Evolutionary conservation across 768 basidiomycete species (phyloP), one percentile per base, ranked within the genome.

Genomic region (Ephemerocybe angulata): DNA sequence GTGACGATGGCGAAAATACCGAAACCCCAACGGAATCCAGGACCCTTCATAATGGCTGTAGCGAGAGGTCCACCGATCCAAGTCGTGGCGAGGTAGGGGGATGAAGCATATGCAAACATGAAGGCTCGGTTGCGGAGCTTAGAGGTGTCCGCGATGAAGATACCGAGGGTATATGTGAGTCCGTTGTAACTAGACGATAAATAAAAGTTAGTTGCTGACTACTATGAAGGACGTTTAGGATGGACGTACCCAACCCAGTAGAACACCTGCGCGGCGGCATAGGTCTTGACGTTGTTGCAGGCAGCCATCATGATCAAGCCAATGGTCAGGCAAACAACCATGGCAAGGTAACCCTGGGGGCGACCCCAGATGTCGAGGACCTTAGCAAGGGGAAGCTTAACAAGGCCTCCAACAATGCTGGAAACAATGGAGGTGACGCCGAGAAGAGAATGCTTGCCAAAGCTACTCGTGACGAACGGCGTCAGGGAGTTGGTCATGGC

Each of bases 1-100:
- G 44, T 47, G 24, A 47, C 27, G 44, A 47, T 47, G 15, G 44
- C 15, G 44, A 47, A 47, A 13, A 24, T 24, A n/a, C 44, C 44
- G n/a, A 47, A 47, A 24, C 44, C 44, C 44, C 44, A 47, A n/a
- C 44, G 44, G 15, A 11, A 47, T n/a, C 44, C 44, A 29, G 44
- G 44, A 24, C 44, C 44, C n/a, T 25, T 25, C 19, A 47, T n/a
- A 24, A 47, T 22, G 5, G 44, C 44, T 5, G 22, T 11, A 13
- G 44, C 44, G 24, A 47, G 44, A 6, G 44, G 44, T 6, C 44
- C 44, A 25, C 44, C 44, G 27, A 47, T 47, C 44, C 44, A 47
- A 15, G 44, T 47, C 10, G 44, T 47, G 44, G 24, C 24, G n/a
- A 47, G 22, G 28, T 47, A 47, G 11, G 44, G 44, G 6, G 44